phyloP scores from a whole-genome alignment of 2,329 filamentous ascomycete species.

The Nothophaeocryptopus gaeumannii region DNA sequence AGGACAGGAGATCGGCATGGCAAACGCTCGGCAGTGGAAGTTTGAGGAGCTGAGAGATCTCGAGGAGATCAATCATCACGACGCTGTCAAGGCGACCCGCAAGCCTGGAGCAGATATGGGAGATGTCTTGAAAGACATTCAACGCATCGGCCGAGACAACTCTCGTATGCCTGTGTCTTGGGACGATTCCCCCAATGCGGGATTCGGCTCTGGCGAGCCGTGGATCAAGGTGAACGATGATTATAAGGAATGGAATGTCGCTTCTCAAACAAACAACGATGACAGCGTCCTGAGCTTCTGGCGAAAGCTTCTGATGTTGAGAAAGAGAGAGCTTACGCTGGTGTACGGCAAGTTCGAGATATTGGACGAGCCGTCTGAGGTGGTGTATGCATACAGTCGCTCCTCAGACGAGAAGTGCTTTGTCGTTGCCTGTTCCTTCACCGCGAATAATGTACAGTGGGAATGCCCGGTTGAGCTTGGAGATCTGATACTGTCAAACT shows the following conservation, averaged over 20 bases:
- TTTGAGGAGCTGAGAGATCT: slow-evolving; percentile 50
- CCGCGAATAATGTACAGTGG: background rate
- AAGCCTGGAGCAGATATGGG: slow-evolving; percentile 6
- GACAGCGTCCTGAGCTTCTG: slow-evolving; percentile 60
- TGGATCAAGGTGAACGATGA: slow-evolving; percentile 21
- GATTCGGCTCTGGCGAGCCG: slow-evolving; percentile 51
- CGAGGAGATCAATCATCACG: slow-evolving; percentile 55
- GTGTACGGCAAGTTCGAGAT: slow-evolving; percentile 25
- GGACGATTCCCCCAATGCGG: slow-evolving; percentile 54
- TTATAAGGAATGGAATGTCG: slow-evolving; percentile 15
- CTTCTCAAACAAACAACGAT: slow-evolving; percentile 46
- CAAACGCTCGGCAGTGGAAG: slow-evolving; percentile 45
- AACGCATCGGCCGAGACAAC: slow-evolving; percentile 35
- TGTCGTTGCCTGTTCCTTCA: background rate
- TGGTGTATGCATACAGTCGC: slow-evolving; percentile 31
- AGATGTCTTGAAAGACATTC: slow-evolving; percentile 12
- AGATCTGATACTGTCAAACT: background rate
- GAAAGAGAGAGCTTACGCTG: slow-evolving; percentile 24
- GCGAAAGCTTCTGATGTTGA: slow-evolving; percentile 36
- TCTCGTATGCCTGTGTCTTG: slow-evolving; percentile 68
- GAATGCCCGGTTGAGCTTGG: background rate
- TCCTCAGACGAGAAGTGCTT: slow-evolving; percentile 23
- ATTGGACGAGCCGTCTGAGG: slow-evolving; percentile 17
- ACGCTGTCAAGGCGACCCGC: slow-evolving; percentile 38
- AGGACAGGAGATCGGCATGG: slow-evolving; percentile 64